These are phyloP conservation scores for Dimocarpus longan DNA, from an alignment of 345 rosid genomes.

Conservation along the genomic window DNA sequence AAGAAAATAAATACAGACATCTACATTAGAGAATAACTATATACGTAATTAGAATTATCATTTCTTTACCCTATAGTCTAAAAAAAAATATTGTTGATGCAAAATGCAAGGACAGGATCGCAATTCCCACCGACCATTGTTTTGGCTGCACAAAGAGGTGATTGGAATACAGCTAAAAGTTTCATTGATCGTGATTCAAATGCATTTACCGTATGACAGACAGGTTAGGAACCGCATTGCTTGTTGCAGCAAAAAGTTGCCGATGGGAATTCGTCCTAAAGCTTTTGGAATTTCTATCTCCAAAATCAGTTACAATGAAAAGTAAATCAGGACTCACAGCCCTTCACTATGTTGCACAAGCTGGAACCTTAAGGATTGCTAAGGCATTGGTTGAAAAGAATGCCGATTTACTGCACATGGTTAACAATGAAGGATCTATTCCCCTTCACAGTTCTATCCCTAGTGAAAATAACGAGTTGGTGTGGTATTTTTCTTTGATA, in stretches of 20 bases:
- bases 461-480: background rate
- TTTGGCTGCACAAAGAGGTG: background rate
- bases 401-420: background rate
- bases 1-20: too few species aligned
- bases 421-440: accelerated
- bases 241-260: background rate
- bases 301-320: background rate
- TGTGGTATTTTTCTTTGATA: background rate
- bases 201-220: background rate
- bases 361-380: background rate
- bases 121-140: background rate
- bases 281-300: background rate
- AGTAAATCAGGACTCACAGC: background rate
- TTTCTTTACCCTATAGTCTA: too few species aligned
- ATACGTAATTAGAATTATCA: too few species aligned
- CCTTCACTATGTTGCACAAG: background rate
- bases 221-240: background rate
- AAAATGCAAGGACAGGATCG: too few species aligned
- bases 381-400: background rate
- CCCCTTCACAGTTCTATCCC: background rate
- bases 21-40: too few species aligned
- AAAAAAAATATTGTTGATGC: too few species aligned
- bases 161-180: background rate
- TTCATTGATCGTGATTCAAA: background rate
- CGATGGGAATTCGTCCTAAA: background rate